Percentiles rank a stretch among this genome's conserved stretches.
These are phyloP conservation scores for Sporothrix curviconia DNA, from an alignment of 2,329 filamentous ascomycete genomes.

Conservation along the genomic window DNA sequence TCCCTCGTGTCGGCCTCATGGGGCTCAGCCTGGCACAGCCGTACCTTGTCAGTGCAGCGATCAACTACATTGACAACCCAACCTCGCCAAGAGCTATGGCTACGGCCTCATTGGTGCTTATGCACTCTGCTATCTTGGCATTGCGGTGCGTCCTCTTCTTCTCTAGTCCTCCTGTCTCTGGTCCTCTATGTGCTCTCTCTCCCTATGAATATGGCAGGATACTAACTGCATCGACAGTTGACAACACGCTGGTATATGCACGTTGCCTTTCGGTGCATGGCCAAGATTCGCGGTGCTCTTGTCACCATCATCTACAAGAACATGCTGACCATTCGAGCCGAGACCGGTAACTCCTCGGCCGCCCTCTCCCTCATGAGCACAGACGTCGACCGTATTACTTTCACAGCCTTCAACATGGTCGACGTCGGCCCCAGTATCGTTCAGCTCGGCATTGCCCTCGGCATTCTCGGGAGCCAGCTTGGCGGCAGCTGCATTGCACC, in stretches of 20 bases:
- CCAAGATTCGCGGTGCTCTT: conserved; percentile 14
- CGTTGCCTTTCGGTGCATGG: conserved; percentile 15
- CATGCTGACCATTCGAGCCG: conserved; percentile 16
- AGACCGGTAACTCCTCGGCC: conserved; percentile 14
- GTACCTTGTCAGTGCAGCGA: conserved; percentile 15
- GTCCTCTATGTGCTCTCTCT: not conserved
- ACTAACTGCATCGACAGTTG: too few species aligned
- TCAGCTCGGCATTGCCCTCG: conserved; percentile 12
- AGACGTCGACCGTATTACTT: conserved; percentile 17
- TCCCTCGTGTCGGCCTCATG: conserved; percentile 14
- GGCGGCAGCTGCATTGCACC: conserved; percentile 14
- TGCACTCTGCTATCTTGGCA: conserved; percentile 10
- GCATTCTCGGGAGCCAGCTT: conserved; percentile 14
- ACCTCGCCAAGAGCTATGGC: conserved; percentile 9
- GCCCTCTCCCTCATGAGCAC: conserved; percentile 18
- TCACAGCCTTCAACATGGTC: conserved; percentile 13
- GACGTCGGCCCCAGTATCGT: conserved; percentile 13
- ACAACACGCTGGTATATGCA: conserved; percentile 17
- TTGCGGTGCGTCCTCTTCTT: conserved; percentile 10
- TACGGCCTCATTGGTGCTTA: conserved; percentile 20
- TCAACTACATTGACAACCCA: conserved; percentile 6
- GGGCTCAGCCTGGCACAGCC: conserved; percentile 16
- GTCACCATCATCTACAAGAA: conserved; percentile 17
- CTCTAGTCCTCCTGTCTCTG: not conserved
- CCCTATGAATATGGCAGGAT: too few species aligned